A percentile compares a stretch with the other conserved stretches of the same genome.
Conservation (phyloP, 805 yeast species). For the Ogataea henricii region DNA sequence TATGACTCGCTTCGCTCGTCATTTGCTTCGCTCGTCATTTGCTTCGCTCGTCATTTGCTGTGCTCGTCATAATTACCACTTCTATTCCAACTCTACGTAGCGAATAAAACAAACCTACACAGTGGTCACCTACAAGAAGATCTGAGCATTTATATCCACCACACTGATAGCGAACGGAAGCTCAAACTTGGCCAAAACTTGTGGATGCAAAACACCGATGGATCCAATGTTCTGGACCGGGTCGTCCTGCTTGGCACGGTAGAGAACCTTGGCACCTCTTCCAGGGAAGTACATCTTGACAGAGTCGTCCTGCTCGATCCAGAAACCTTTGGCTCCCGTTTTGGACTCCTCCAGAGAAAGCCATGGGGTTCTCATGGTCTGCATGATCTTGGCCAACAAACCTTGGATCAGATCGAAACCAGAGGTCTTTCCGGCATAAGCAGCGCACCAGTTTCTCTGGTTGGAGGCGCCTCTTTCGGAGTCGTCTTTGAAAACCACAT, state of each 20-base stretch:
- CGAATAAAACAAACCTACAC: too few species aligned
- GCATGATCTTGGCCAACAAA: slow-evolving; percentile 90
- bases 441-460: slow-evolving; percentile 93
- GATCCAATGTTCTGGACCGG: slow-evolving; percentile 68
- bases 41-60: slow-evolving; percentile 16
- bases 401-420: slow-evolving; percentile 97
- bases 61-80: too few species aligned
- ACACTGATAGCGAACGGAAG: slow-evolving; percentile 91
- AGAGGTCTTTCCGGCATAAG: slow-evolving; percentile 90
- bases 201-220: slow-evolving; percentile 95
- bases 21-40: neutral
- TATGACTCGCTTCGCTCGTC: neutral
- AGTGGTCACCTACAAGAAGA: too few species aligned
- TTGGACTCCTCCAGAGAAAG: slow-evolving; percentile 47
- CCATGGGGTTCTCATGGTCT: slow-evolving; percentile 91
- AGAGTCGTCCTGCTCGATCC: slow-evolving; percentile 73
- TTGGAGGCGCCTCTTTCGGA: slow-evolving; percentile 89
- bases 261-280: slow-evolving; percentile 88
- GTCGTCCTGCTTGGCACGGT: slow-evolving; percentile 63
- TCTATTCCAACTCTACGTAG: too few species aligned
- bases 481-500: slow-evolving; percentile 82
- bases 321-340: slow-evolving; percentile 71
- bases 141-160: slow-evolving; percentile 88
- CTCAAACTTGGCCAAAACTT: slow-evolving; percentile 82
- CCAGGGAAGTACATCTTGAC: slow-evolving; percentile 91